Base-by-base conservation (phyloP, 176 grass and related monocot genomes). In the Avena sativa region DNA sequence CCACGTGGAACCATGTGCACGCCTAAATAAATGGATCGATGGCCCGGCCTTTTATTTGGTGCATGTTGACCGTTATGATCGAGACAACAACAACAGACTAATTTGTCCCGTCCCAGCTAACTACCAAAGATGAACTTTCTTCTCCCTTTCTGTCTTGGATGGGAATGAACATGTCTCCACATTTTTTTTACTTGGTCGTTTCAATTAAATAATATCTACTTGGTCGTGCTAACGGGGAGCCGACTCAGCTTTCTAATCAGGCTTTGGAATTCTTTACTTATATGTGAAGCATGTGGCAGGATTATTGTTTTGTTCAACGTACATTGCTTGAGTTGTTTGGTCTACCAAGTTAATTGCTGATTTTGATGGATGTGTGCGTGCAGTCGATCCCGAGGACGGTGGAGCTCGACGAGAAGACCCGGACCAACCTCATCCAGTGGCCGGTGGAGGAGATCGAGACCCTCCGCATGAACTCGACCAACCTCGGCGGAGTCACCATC, bases 1-100 rank as follows among this genome's bases (percentile, higher is more conserved):
- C 73, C 73, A 76, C 73, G 73, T 76, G 73, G 49, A 76, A 76
- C 73, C 73, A 76, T 32, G 73, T 76, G 73, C 20, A 14, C 8
- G 8, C 49, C 1, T 53, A 53, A 51, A 76, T 32, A 76, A 76
- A 76, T 9, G 17, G 9, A 20, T 73, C 25, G 1, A 28, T 52
- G 48, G 48, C 4, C 15, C 34, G 32, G 32, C 38, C 5, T 43
- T 43, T 43, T 43, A 7, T 53, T 28, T 28, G 23, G 14, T 76
- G 48, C 6, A 34, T 34, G 32, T 52, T 76, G 25, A 32, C 73
- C 48, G 3, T 30, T 75, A 53, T 76, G 47, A 76, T 52, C 52
- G 47, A 13, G 12, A 15, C 73, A 76, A 76, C 25, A 76, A 76
- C 25, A 15, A 25, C 16, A 2, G 14, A 26, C 19, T 53, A 76